Conservation (phyloP, 2,329 filamentous ascomycete species). For the Fusarium austroafricanum region DNA sequence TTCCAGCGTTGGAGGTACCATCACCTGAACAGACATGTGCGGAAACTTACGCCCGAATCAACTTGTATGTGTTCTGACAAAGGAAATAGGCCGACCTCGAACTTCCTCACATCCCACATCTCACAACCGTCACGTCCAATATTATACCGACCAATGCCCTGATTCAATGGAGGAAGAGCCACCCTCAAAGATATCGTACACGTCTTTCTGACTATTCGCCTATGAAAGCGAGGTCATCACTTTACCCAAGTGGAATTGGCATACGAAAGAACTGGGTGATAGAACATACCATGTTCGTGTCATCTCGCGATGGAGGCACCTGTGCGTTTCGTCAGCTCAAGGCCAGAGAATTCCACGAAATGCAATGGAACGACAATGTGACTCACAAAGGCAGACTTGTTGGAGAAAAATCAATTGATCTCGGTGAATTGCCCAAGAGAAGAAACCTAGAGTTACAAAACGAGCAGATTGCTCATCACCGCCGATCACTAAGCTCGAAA, state of each 20-base stretch:
- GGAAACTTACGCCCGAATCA: conserved; percentile 6
- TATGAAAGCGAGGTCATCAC: conserved; percentile 4
- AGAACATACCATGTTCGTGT: conserved; percentile 57
- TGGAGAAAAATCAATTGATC: conserved; percentile 47
- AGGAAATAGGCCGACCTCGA: conserved; percentile 54
- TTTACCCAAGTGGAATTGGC: conserved; percentile 47
- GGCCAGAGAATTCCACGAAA: conserved; percentile 55
- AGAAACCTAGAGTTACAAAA: not conserved
- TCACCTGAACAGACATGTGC: conserved; percentile 58
- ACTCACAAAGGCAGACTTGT: conserved; percentile 49
- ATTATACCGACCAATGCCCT: conserved; percentile 55
- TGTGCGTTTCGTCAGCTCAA: conserved; percentile 52
- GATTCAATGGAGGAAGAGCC: conserved; percentile 52
- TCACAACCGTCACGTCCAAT: conserved; percentile 57
- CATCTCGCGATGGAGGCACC: conserved; percentile 53
- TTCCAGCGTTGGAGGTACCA: conserved; percentile 61
- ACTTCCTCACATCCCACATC: conserved; percentile 60
- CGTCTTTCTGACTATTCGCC: conserved; percentile 55
- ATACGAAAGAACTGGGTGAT: conserved; percentile 57
- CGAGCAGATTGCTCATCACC: not conserved
- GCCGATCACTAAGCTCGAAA: conserved; percentile 10
- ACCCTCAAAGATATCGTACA: conserved; percentile 54
- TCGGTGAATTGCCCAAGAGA: conserved; percentile 18
- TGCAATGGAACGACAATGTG: conserved; percentile 53
- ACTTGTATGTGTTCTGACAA: conserved; percentile 11